Base-by-base conservation (phyloP, 2,329 filamentous ascomycete genomes). In the Helicocarpus griseus region DNA sequence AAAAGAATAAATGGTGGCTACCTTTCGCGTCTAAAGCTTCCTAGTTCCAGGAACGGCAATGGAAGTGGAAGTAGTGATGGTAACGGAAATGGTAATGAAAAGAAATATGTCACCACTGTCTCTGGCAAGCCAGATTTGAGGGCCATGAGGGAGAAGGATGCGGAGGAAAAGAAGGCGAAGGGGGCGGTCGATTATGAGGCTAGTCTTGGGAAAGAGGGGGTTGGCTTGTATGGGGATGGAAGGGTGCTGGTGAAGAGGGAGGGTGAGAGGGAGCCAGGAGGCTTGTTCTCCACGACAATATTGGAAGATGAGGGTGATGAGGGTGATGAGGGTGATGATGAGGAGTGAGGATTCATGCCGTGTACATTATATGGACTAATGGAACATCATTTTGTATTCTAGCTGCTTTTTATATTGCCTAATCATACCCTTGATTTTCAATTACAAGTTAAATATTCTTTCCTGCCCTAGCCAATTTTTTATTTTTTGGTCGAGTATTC, bases 271-370 rank as follows among this genome's bases (percentile, higher is more conserved):
- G 17, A 14, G 29, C 35, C 17, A n/a, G 26, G 36, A 17, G 22
- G 19, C 6, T 22, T 50, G 9, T 35, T 50, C 11, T 35, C 31
- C 11, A 49, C 38, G n/a, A 49, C 43, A 26, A 49, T 49, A n/a
- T 19, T 49, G 24, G 48, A 49, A 14, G 36, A 49, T 22, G 48
- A 49, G 3, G 48, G 43, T 11, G 26, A 43, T 17, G 26, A 43
- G 13, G 14, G 21, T 22, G 29, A 33, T 13, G 24, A 22, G 35
- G 22, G 14, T 3, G 22, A 26, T 26, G 11, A 19, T 2, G 26
- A 21, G n/a, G 14, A 31, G 8, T n/a, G n/a, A n/a, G 14, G 13
- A n/a, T n/a, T 39, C 17, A 39, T 39, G 14, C 8, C 17, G 14
- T 39, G 29, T 39, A n/a, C 1, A 8, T 39, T 39, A 7, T 1